A percentile compares a stretch with the other conserved stretches of the same genome.
Conservation (phyloP, 2,329 filamentous ascomycete genomes). For the Neoarthrinium moseri region DNA sequence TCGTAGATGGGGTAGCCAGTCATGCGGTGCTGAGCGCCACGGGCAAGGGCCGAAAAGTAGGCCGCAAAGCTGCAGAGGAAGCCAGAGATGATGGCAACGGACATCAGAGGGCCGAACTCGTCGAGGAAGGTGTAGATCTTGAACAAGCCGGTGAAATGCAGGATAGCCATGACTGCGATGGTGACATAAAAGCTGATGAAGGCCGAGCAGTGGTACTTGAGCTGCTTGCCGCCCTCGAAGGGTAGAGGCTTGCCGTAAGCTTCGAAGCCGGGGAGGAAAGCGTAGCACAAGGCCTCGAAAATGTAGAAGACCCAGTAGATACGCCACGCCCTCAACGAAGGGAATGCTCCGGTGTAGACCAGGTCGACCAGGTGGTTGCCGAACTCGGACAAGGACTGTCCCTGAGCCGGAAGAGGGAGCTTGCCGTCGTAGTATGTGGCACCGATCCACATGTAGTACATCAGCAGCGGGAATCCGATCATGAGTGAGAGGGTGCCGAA, state of each 20-base stretch:
- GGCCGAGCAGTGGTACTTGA: constrained; percentile 93
- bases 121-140: constrained; percentile 90
- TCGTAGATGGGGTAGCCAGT: constrained; percentile 82
- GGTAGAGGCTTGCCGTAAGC: constrained; percentile 84
- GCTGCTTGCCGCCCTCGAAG: constrained; percentile 78
- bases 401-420: constrained; percentile 65
- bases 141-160: constrained; percentile 85
- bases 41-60: constrained; percentile 78
- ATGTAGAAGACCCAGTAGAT: constrained; percentile 96
- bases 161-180: constrained; percentile 64
- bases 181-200: constrained; percentile 86
- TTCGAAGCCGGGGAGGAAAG: constrained; percentile 82
- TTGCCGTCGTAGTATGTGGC: constrained; percentile 89
- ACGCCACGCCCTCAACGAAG: constrained; percentile 76
- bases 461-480: constrained; percentile 87
- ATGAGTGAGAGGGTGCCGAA: constrained; percentile 81
- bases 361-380: constrained; percentile 67
- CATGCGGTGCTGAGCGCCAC: constrained; percentile 89
- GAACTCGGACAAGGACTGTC: constrained; percentile 71
- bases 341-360: constrained; percentile 82
- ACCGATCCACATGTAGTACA: constrained; percentile 99
- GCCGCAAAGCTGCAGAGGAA: constrained; percentile 80
- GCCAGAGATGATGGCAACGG: constrained; percentile 88
- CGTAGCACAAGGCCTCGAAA: constrained; percentile 80
- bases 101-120: constrained; percentile 90